Evolutionary conservation across 768 basidiomycete species (phyloP).

Genomic region (Amanita subjunquillea): DNA sequence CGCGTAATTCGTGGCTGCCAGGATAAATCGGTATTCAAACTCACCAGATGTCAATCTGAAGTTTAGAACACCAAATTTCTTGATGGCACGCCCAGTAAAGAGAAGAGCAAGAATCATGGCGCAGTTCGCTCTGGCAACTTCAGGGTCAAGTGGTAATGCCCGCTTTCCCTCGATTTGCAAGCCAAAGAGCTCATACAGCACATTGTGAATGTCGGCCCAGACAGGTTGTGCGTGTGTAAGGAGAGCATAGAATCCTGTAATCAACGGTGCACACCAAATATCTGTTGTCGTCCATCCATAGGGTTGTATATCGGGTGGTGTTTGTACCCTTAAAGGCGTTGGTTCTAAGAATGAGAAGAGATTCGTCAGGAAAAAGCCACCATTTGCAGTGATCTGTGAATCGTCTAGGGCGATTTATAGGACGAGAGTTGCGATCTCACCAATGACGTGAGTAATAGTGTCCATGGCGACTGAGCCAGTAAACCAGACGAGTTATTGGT

Average conservation of each 20-base stretch:
- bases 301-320: constrained; percentile 70
- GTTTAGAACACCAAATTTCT: constrained; percentile 39
- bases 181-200: constrained; percentile 39
- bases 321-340: constrained; percentile 53
- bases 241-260: constrained; percentile 70
- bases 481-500: constrained; percentile 35
- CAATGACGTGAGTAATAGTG: constrained; percentile 63
- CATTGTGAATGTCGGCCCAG: constrained; percentile 52
- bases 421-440: constrained; percentile 27
- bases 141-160: constrained; percentile 44
- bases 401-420: not conserved
- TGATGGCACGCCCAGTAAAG: constrained; percentile 55
- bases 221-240: constrained; percentile 84
- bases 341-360: constrained; percentile 70
- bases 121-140: constrained; percentile 64
- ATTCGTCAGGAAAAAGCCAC: constrained; percentile 73
- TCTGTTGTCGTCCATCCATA: constrained; percentile 85
- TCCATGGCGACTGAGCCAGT: constrained; percentile 63
- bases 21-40: not conserved
- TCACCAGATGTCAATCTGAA: not conserved
- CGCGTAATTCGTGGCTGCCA: not conserved
- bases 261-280: constrained; percentile 74
- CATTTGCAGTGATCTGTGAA: constrained; percentile 57
- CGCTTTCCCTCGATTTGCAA: constrained; percentile 18
- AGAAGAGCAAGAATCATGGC: constrained; percentile 51